Conservation (phyloP, 352 stramenopile genomes). For the Phytopythium kandeliae region DNA sequence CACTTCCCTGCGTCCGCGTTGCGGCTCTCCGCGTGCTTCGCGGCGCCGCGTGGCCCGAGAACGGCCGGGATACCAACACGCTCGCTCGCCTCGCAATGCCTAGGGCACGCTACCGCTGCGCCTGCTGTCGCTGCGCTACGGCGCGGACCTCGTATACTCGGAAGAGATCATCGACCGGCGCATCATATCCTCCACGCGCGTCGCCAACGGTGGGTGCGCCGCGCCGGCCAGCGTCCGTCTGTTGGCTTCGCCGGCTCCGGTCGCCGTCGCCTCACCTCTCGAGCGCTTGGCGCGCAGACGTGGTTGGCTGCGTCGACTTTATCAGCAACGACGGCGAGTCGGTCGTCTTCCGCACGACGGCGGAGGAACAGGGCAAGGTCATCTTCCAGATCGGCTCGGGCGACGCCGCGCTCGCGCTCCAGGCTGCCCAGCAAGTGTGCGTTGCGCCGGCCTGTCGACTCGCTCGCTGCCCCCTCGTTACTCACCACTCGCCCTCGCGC, state of each 20-base stretch:
- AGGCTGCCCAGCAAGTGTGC: conserved; percentile 73
- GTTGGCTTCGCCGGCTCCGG: conserved; percentile 7
- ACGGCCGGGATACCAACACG: conserved; percentile 6
- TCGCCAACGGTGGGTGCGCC: conserved; percentile 84
- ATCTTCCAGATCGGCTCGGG: conserved; percentile 90
- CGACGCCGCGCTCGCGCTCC: conserved; percentile 65
- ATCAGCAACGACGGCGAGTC: conserved; percentile 78
- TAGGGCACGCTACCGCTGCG: conserved; percentile 90
- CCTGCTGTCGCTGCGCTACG: conserved; percentile 88
- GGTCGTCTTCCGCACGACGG: conserved; percentile 86
- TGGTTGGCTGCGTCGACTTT: conserved; percentile 87
- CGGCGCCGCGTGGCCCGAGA: neutral
- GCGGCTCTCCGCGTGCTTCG: neutral
- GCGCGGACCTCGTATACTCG: conserved; percentile 90
- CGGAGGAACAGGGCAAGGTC: conserved; percentile 72
- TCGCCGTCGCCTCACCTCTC: neutral
- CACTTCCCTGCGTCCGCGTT: conserved; percentile 3
- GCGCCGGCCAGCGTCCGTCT: too few relatives aligned
- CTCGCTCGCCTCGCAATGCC: neutral
- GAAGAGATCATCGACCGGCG: conserved; percentile 96
- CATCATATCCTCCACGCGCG: conserved; percentile 76
- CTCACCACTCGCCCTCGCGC: neutral
- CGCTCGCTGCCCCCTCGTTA: too few relatives aligned
- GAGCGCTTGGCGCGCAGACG: conserved; percentile 24
- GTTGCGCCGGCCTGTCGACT: conserved; percentile 11